Conservation (phyloP, 2,329 filamentous ascomycete species). For the Botrytis hyacinthi region DNA sequence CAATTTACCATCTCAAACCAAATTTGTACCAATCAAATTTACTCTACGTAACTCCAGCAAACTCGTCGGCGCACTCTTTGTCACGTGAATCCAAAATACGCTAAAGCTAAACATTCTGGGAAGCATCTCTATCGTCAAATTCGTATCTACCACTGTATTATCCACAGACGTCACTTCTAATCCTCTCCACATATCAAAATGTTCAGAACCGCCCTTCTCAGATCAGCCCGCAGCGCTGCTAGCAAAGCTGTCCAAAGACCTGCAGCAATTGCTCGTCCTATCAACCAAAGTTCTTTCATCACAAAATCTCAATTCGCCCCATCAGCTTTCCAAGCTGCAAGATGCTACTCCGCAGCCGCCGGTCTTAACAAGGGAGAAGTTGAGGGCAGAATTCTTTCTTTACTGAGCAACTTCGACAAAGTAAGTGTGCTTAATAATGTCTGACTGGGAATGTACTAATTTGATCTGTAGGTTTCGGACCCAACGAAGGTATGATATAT, state of each 20-base stretch:
- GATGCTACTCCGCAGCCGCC: conserved; percentile 83
- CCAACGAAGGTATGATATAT: conserved; percentile 54
- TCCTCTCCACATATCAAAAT: conserved; percentile 53
- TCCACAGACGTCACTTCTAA: conserved; percentile 22
- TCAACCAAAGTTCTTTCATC: conserved; percentile 58
- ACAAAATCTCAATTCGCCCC: conserved; percentile 62
- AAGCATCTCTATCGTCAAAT: conserved; percentile 15
- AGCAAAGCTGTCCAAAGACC: conserved; percentile 51
- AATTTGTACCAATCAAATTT: not conserved
- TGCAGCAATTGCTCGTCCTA: conserved; percentile 57
- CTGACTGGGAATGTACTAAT: conserved; percentile 27
- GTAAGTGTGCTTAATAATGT: conserved; percentile 47
- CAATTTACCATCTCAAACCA: not conserved
- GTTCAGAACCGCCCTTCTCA: conserved; percentile 86
- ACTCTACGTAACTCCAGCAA: not conserved
- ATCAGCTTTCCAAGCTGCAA: conserved; percentile 64
- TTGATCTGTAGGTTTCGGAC: conserved; percentile 60
- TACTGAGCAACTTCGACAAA: conserved; percentile 98
- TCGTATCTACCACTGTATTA: conserved; percentile 12
- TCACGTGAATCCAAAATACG: conserved; percentile 19
- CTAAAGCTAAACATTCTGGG: conserved; percentile 26
- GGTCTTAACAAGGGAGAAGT: conserved; percentile 81
- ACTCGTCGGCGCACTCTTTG: not conserved
- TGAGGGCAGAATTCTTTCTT: conserved; percentile 85
- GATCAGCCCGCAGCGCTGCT: conserved; percentile 60